Percentiles rank a stretch among this genome's conserved stretches.
Conservation (phyloP, 768 basidiomycete genomes). For the Steccherinum ochraceum region DNA sequence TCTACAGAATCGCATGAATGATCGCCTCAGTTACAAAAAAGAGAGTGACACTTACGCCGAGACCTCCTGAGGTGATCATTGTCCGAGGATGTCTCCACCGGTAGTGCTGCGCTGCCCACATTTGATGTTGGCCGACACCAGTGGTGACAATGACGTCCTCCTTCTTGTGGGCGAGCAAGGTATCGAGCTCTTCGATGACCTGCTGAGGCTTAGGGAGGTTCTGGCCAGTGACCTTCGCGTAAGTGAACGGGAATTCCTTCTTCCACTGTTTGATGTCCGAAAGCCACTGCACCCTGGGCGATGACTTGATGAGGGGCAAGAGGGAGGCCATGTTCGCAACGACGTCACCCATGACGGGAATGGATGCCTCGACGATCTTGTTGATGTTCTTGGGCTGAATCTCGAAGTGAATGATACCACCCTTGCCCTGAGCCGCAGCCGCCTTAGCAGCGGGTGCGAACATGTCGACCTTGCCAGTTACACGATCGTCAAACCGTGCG, state of each 20-base stretch:
- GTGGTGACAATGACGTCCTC: conserved; percentile 85
- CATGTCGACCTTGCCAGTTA: conserved; percentile 82
- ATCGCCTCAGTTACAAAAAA: conserved; percentile 4
- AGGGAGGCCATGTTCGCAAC: conserved; percentile 74
- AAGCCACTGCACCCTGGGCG: conserved; percentile 77
- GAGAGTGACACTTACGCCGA: conserved; percentile 62
- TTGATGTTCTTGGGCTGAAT: conserved; percentile 98
- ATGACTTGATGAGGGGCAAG: conserved; percentile 66
- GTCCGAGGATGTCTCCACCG: conserved; percentile 84
- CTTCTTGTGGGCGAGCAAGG: conserved; percentile 72
- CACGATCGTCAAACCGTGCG: conserved; percentile 95
- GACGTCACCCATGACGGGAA: conserved; percentile 93
- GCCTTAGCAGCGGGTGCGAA: conserved; percentile 90
- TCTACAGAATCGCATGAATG: conserved; percentile 37
- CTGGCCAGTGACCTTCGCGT: conserved; percentile 47
- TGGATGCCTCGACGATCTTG: conserved; percentile 93
- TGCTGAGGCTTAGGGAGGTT: conserved; percentile 92
- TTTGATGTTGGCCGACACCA: conserved; percentile 98
- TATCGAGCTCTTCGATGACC: conserved; percentile 88
- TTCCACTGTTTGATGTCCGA: conserved; percentile 82
- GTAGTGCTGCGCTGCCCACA: conserved; percentile 97
- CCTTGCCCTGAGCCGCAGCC: conserved; percentile 79
- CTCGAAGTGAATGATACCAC: conserved; percentile 99
- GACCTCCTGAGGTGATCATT: conserved; percentile 90
- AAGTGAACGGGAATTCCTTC: conserved; percentile 84